Percentiles rank a stretch among this genome's conserved stretches.
These are phyloP conservation scores for Cyberlindnera nakhonratchasimensis DNA, from an alignment of 805 yeast species.

Conservation along the genomic window DNA sequence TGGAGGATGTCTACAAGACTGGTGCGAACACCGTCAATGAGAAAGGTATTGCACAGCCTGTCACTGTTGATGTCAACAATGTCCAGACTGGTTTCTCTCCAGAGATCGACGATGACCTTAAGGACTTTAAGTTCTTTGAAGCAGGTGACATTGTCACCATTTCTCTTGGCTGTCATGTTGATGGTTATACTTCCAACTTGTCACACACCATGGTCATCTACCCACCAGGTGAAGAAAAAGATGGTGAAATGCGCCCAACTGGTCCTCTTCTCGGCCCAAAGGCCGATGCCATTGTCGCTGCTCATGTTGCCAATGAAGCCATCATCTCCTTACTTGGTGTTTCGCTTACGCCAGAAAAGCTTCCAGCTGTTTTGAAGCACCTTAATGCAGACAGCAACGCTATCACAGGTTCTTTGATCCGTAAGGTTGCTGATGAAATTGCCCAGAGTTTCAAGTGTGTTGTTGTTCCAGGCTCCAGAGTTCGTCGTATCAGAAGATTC, in stretches of 20 bases:
- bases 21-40: slow-evolving; percentile 58
- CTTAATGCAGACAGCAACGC: slow-evolving; percentile 28
- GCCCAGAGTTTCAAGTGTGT: slow-evolving; percentile 81
- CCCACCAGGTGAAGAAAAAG: slow-evolving; percentile 52
- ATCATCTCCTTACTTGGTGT: slow-evolving; percentile 73
- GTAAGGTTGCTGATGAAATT: slow-evolving; percentile 76
- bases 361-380: slow-evolving; percentile 49
- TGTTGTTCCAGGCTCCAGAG: slow-evolving; percentile 89
- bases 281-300: slow-evolving; percentile 88
- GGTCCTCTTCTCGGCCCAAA: slow-evolving; percentile 81
- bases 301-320: slow-evolving; percentile 86
- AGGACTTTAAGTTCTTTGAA: slow-evolving; percentile 39
- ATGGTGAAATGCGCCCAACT: slow-evolving; percentile 43
- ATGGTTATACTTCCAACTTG: slow-evolving; percentile 86
- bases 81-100: slow-evolving; percentile 80
- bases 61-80: slow-evolving; percentile 80
- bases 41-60: slow-evolving; percentile 93
- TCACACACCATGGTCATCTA: slow-evolving; percentile 86
- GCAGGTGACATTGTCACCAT: slow-evolving; percentile 87
- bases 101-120: slow-evolving; percentile 61
- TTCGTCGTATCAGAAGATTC: slow-evolving; percentile 88
- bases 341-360: slow-evolving; percentile 69
- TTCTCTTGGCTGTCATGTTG: slow-evolving; percentile 85
- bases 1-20: slow-evolving; percentile 55
- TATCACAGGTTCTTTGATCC: slow-evolving; percentile 68